Base-by-base conservation (phyloP, 495 filamentous ascomycete genomes). In the Neurospora sp. region DNA sequence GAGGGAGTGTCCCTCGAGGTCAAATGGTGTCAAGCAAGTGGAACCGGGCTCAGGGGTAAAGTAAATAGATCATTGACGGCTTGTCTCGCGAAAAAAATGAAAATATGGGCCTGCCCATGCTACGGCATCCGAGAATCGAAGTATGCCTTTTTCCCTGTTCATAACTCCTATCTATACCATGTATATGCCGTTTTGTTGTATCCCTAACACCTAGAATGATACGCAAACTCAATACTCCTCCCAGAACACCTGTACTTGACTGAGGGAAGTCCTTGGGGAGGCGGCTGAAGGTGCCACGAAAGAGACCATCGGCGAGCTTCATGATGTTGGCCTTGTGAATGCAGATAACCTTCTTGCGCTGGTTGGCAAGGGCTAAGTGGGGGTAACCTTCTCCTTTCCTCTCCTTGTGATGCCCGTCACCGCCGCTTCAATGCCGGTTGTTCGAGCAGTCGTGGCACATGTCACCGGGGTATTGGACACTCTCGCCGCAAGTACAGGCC, bases 321-420 rank as follows among this genome's bases (percentile, higher is more conserved):
- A 99, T 99, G 86, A 99, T 99, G 87, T 98, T 99, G 80, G 96
- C 96, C 87, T 99, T 99, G 89, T 99, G 96, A 78, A 99, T 97
- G 84, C 94, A 97, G 74, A 94, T 98, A 38, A 98, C 93, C 90
- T 97, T 98, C 53, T 35, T 6, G 35, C 35, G 35, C 35, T 35
- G 35, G 35, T 35, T 35, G 35, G 35, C 4, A 35, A 35, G 35
- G 35, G 3, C 35, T 35, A 35, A 35, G 4, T 35, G 35, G 35
- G 35, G 35, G 35, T 4, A 35, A 35, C 35, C 35, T 37, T 37
- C 35, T 37, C 35, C 35, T 37, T 6, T 65, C 53, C 27, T 65
- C 53, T 3, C 0, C 14, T 35, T 5, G 9, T 31, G 9, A 7
- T 59, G 10, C 12, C 53, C 53, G 1, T 4, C 8, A 14, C 17